A percentile compares a stretch with the other conserved stretches of the same genome.
Conservation (phyloP, 2,329 filamentous ascomycete genomes). For the Pseudofabraea citricarpa region DNA sequence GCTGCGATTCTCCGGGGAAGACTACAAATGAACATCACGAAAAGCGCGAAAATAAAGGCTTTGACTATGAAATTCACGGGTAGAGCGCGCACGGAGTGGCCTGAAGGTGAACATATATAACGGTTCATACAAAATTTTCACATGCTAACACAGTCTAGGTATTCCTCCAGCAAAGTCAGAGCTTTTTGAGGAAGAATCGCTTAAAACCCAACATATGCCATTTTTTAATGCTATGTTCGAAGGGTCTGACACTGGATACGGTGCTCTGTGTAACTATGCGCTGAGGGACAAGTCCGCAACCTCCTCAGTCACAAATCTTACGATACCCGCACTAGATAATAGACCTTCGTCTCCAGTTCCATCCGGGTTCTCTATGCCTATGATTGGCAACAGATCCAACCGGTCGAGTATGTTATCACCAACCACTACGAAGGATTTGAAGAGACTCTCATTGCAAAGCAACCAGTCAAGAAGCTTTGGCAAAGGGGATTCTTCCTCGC, state of each 20-base stretch:
- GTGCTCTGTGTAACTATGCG: slow-evolving; percentile 56
- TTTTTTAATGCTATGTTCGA: slow-evolving; percentile 81
- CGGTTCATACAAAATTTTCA: no score
- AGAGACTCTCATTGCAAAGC: slow-evolving; percentile 57
- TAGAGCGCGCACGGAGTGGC: slow-evolving; percentile 88
- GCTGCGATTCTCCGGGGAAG: slow-evolving; percentile 84
- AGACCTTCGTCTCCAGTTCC: slow-evolving; percentile 5
- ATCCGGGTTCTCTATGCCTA: slow-evolving; percentile 19
- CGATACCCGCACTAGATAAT: slow-evolving; percentile 12
- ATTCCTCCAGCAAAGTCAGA: slow-evolving; percentile 85
- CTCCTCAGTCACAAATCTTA: slow-evolving; percentile 23
- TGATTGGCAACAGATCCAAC: slow-evolving; percentile 16
- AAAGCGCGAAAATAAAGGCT: slow-evolving; percentile 89
- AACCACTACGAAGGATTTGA: slow-evolving; percentile 28
- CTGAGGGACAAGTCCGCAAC: slow-evolving; percentile 23
- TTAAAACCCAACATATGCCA: slow-evolving; percentile 83
- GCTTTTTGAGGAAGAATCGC: slow-evolving; percentile 75
- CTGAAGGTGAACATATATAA: slow-evolving; percentile 84
- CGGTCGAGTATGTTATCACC: slow-evolving; percentile 18
- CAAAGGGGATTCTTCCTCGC: slow-evolving; percentile 52
- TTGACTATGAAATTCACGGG: slow-evolving; percentile 84
- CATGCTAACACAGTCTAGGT: no score
- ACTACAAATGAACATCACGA: slow-evolving; percentile 75
- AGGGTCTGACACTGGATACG: slow-evolving; percentile 52
- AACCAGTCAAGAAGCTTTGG: slow-evolving; percentile 65